A percentile compares a stretch with the other conserved stretches of the same genome.
Evolutionary conservation across 2,329 filamentous ascomycete genomes (phyloP).

Genomic region (Domatiomyces catenatus): DNA sequence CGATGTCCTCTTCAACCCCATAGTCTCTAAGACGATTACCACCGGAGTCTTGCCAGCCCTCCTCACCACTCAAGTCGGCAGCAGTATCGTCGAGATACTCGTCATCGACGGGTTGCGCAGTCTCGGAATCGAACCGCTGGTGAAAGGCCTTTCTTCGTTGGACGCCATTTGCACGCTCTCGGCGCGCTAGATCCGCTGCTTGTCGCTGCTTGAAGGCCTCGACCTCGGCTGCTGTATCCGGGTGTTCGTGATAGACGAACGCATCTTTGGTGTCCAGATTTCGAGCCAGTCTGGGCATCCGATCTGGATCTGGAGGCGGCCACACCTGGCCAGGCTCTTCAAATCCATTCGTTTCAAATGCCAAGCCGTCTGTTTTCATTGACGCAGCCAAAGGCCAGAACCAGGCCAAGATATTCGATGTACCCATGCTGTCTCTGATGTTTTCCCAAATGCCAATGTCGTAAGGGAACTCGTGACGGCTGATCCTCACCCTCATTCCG

Average conservation of each 20-base stretch:
- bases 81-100: slow-evolving; percentile 13
- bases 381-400: slow-evolving; percentile 44
- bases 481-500: slow-evolving; percentile 38
- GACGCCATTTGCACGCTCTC: slow-evolving; percentile 22
- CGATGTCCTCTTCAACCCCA: slow-evolving; percentile 48
- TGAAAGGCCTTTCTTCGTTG: slow-evolving; percentile 29
- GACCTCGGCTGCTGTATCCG: slow-evolving; percentile 29
- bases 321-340: slow-evolving; percentile 33
- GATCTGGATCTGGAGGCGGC: slow-evolving; percentile 36
- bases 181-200: slow-evolving; percentile 34
- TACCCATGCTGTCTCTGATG: slow-evolving; percentile 42
- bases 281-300: slow-evolving; percentile 27
- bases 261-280: slow-evolving; percentile 8
- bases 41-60: slow-evolving; percentile 47
- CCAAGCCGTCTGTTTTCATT: slow-evolving; percentile 32
- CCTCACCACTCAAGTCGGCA: slow-evolving; percentile 35
- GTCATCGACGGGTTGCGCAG: slow-evolving; percentile 9
- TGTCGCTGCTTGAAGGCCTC: slow-evolving; percentile 41
- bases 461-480: slow-evolving; percentile 49
- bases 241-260: slow-evolving; percentile 17
- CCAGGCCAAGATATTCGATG: slow-evolving; percentile 35
- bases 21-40: slow-evolving; percentile 48
- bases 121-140: slow-evolving; percentile 21
- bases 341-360: slow-evolving; percentile 45
- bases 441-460: slow-evolving; percentile 49